phyloP scores from a whole-genome alignment of 176 grass and related monocot species.

The Juncus inflexus region DNA sequence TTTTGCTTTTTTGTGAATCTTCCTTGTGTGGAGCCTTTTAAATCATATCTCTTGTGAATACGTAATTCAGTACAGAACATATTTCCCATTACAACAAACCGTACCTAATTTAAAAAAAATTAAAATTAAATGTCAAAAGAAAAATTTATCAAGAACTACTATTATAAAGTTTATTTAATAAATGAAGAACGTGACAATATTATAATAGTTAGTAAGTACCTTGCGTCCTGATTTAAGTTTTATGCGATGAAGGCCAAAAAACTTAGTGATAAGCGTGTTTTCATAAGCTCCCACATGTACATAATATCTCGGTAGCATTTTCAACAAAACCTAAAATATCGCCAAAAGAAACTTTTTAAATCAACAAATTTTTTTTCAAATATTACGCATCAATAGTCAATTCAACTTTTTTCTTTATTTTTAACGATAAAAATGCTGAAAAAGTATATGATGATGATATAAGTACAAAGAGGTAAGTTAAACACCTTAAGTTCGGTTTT shows the following conservation, averaged over 20 bases:
- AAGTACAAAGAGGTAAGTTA: background rate
- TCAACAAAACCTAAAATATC: constrained; percentile 85
- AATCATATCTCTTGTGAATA: constrained; percentile 91
- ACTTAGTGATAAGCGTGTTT: constrained; percentile 97
- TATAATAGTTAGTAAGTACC: constrained; percentile 31
- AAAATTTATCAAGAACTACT: background rate
- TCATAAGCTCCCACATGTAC: constrained; percentile 97
- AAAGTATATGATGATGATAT: no score
- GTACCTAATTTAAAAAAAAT: constrained; percentile 49
- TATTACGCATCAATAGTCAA: constrained; percentile 43
- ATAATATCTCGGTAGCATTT: constrained; percentile 98
- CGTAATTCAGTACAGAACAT: constrained; percentile 94
- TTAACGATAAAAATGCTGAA: no score
- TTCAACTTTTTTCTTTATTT: background rate
- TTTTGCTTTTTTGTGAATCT: constrained; percentile 81
- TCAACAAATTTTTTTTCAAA: constrained; percentile 31
- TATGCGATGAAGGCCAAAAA: constrained; percentile 93
- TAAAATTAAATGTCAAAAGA: constrained; percentile 12
- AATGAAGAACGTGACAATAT: no score
- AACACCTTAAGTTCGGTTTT: constrained; percentile 89
- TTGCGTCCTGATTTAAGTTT: constrained; percentile 69
- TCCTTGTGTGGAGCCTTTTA: constrained; percentile 89
- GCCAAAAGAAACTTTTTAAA: constrained; percentile 35
- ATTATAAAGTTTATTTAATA: background rate
- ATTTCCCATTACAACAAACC: constrained; percentile 98